phyloP scores from a whole-genome alignment of 1,284 basidiomycete genomes.

The Microbotryomycetes sp. region DNA sequence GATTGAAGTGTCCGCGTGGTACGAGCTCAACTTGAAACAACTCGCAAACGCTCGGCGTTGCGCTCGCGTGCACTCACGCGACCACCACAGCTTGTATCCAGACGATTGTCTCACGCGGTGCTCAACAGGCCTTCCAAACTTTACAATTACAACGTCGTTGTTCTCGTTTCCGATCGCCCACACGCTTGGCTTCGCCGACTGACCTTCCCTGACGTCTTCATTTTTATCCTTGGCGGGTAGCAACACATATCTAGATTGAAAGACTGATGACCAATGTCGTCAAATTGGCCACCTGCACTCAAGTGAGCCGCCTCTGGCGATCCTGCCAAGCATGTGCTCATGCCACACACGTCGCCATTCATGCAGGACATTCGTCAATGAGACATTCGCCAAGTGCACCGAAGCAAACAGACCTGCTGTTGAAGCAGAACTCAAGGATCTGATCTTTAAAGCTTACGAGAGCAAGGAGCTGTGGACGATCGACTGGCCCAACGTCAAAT shows the following conservation, averaged over 20 bases:
- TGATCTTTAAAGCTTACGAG: slow-evolving; percentile 44
- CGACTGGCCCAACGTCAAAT: slow-evolving; percentile 73
- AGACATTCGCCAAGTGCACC: slow-evolving; percentile 40
- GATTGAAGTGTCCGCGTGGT: neutral
- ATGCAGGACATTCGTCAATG: slow-evolving; percentile 37
- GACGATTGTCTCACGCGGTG: no score
- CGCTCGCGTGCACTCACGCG: no score
- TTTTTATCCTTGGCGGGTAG: no score
- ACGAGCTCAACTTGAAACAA: neutral
- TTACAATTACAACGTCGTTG: no score
- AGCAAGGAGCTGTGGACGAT: slow-evolving; percentile 76
- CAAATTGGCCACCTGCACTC: slow-evolving; percentile 28
- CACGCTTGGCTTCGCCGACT: no score
- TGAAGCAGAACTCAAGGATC: slow-evolving; percentile 44
- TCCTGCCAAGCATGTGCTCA: neutral
- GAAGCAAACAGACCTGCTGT: slow-evolving; percentile 44
- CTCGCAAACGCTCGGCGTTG: neutral
- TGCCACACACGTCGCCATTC: neutral
- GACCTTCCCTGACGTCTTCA: no score
- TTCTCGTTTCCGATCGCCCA: no score
- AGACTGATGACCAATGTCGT: no score
- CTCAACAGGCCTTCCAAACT: no score
- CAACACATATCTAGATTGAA: no score
- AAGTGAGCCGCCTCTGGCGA: slow-evolving; percentile 11
- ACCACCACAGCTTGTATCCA: no score